phyloP scores from a whole-genome alignment of 257 asterid genomes.

The Lithospermum erythrorhizon region DNA sequence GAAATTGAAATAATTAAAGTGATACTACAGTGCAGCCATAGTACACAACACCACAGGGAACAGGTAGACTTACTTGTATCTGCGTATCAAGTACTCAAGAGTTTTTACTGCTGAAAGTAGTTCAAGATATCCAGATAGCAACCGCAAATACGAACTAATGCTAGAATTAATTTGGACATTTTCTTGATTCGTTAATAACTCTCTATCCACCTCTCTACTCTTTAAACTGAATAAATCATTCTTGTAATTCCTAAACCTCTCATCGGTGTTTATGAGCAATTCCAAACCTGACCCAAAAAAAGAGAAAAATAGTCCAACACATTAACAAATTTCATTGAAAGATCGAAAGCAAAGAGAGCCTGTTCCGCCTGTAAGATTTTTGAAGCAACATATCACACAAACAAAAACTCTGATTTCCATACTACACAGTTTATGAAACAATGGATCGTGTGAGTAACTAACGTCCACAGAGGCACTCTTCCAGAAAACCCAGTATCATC shows the following conservation, averaged over 20 bases:
- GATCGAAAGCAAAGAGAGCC: too few relatives aligned
- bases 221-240: slow-evolving; percentile 63
- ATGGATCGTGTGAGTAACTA: too few relatives aligned
- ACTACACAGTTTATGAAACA: too few relatives aligned
- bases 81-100: slow-evolving; percentile 74
- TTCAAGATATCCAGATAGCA: slow-evolving; percentile 59
- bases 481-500: too few relatives aligned
- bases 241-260: slow-evolving; percentile 48
- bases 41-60: slow-evolving; percentile 6
- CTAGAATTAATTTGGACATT: slow-evolving; percentile 53
- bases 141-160: slow-evolving; percentile 48
- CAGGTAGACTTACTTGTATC: slow-evolving; percentile 50
- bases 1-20: slow-evolving; percentile 3
- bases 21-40: neutral
- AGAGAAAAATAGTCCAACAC: neutral
- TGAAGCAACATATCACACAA: too few relatives aligned
- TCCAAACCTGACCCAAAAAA: slow-evolving; percentile 52
- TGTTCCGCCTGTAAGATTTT: too few relatives aligned
- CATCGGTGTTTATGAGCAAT: slow-evolving; percentile 41
- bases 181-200: slow-evolving; percentile 47
- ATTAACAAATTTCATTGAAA: neutral
- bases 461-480: too few relatives aligned
- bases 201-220: slow-evolving; percentile 74
- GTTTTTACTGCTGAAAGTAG: slow-evolving; percentile 55
- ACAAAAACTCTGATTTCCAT: too few relatives aligned